A percentile compares a stretch with the other conserved stretches of the same genome.
Conservation (phyloP, 2,329 filamentous ascomycete genomes). For the Exophiala lecanii-corni region DNA sequence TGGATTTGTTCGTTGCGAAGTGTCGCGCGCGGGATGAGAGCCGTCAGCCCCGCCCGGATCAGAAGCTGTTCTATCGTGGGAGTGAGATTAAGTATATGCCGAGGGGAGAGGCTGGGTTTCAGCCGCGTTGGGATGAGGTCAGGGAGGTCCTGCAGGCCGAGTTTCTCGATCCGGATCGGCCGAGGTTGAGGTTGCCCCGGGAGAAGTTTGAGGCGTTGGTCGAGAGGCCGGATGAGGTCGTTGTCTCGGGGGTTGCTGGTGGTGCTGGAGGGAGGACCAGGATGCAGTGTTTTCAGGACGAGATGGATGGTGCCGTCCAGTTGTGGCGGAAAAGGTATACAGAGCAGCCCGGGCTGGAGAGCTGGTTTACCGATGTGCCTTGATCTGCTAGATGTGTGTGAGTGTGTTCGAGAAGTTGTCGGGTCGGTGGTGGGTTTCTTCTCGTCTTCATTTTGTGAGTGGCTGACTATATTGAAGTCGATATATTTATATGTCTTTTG, state of each 20-base stretch:
- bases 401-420: no score
- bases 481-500: no score
- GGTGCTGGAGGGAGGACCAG: no score
- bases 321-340: not conserved
- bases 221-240: no score
- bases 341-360: not conserved
- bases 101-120: conserved; percentile 10
- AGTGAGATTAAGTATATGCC: conserved; percentile 23
- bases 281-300: no score
- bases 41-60: not conserved
- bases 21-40: not conserved
- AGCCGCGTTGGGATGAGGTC: not conserved
- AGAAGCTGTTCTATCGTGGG: conserved; percentile 17
- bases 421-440: no score
- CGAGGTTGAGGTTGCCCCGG: not conserved
- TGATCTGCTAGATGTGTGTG: no score
- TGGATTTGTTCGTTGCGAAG: conserved; percentile 3
- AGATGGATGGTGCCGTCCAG: not conserved
- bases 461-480: no score
- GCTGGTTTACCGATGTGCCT: not conserved
- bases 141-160: conserved; percentile 1
- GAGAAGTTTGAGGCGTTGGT: not conserved
- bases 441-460: no score
- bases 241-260: no score
- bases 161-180: conserved; percentile 16